phyloP scores from a whole-genome alignment of 2,329 filamentous ascomycete species.

The Ceratocystis alfenasii region DNA sequence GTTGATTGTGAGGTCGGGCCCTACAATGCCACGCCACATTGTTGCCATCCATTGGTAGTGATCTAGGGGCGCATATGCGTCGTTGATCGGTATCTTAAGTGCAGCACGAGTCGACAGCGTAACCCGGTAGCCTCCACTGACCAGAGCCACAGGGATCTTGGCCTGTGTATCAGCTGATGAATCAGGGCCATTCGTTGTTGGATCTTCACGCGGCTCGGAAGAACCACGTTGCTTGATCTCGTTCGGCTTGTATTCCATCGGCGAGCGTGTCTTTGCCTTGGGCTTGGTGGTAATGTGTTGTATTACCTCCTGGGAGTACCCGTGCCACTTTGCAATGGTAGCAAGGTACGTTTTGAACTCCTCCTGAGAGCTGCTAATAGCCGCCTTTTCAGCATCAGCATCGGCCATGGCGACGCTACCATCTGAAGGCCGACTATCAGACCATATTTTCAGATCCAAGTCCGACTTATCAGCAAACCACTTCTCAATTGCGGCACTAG shows the following conservation, averaged over 20 bases:
- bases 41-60: conserved; percentile 98
- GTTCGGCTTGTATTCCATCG: conserved; percentile 17
- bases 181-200: neutral
- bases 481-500: conserved; percentile 53
- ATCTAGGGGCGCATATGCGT: conserved; percentile 68
- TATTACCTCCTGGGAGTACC: conserved; percentile 58
- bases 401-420: conserved; percentile 14
- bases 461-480: conserved; percentile 42
- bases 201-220: neutral
- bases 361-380: conserved; percentile 14
- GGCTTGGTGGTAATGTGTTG: conserved; percentile 33
- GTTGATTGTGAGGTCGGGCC: conserved; percentile 68
- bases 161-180: neutral
- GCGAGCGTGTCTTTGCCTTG: conserved; percentile 16
- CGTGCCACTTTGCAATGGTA: conserved; percentile 62
- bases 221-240: neutral
- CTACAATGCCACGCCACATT: conserved; percentile 76
- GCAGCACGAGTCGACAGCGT: conserved; percentile 67
- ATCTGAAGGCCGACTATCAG: conserved; percentile 27
- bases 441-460: conserved; percentile 36
- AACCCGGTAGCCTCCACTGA: conserved; percentile 69
- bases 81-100: conserved; percentile 58
- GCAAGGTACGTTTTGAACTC: conserved; percentile 49
- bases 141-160: conserved; percentile 46
- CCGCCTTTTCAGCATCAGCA: conserved; percentile 13